A percentile compares a stretch with the other conserved stretches of the same genome.
phyloP scores from a whole-genome alignment of 208 protist genomes.

The Crithidia brevicula region DNA sequence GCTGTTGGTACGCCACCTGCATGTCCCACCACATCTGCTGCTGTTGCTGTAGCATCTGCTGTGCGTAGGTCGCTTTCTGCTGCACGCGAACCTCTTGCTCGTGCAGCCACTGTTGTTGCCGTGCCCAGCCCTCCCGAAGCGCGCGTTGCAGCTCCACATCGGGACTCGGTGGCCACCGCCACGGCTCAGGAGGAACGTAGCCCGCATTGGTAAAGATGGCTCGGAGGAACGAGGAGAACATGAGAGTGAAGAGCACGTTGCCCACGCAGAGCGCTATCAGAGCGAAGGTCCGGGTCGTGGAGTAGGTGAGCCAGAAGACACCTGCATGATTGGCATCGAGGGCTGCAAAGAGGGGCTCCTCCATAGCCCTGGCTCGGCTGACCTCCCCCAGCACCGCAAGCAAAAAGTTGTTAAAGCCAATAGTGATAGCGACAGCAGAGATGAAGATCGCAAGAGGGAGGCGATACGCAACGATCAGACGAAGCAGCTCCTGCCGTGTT shows the following conservation, averaged over 20 bases:
- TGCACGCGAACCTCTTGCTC: neutral
- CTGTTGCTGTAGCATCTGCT: slow-evolving; percentile 1
- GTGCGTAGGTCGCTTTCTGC: neutral
- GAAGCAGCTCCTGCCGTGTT: neutral
- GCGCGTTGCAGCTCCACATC: slow-evolving; percentile 13
- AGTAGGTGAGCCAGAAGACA: slow-evolving; percentile 3
- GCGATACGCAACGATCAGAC: slow-evolving; percentile 25
- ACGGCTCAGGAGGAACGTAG: slow-evolving; percentile 34
- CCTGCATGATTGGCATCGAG: neutral
- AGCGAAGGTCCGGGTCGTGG: slow-evolving; percentile 3
- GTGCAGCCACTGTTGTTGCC: neutral
- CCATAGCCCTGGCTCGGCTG: neutral
- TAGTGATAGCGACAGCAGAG: slow-evolving; percentile 5
- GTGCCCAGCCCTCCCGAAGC: slow-evolving; percentile 5
- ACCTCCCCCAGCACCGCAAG: neutral
- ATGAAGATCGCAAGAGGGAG: slow-evolving; percentile 24
- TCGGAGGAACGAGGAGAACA: slow-evolving; percentile 20
- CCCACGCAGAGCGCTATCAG: slow-evolving; percentile 6
- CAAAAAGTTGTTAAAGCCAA: slow-evolving; percentile 27
- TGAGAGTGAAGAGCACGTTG: slow-evolving; percentile 9
- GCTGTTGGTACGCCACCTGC: neutral
- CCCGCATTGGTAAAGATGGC: slow-evolving; percentile 34
- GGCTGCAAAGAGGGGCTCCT: neutral
- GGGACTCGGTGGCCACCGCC: slow-evolving; percentile 17
- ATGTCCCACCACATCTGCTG: neutral